Percentiles rank a stretch among this genome's conserved stretches.
These are phyloP conservation scores for Calocybe gambosa DNA, from an alignment of 1,284 basidiomycete genomes.

Conservation along the genomic window DNA sequence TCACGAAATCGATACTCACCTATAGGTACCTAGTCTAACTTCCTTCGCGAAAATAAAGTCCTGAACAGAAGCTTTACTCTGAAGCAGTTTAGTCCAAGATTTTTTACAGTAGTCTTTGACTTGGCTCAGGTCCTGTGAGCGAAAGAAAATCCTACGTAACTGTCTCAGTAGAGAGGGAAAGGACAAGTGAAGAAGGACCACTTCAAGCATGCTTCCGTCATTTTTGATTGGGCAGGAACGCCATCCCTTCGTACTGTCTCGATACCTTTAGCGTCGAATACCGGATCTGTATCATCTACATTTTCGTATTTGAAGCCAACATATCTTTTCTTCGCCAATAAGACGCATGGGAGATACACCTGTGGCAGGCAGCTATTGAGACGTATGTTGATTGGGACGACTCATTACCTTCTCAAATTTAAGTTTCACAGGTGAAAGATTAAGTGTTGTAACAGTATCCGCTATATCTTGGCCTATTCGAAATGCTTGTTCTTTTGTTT, in stretches of 20 bases:
- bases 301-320: conserved; percentile 94
- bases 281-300: conserved; percentile 71
- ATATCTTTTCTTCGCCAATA: conserved; percentile 96
- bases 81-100: conserved; percentile 83
- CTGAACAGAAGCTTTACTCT: conserved; percentile 75
- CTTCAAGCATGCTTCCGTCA: conserved; percentile 86
- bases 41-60: conserved; percentile 96
- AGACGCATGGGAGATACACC: conserved; percentile 91
- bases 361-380: conserved; percentile 24
- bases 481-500: conserved; percentile 91
- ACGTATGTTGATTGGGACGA: not conserved
- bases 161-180: conserved; percentile 1
- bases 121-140: conserved; percentile 80
- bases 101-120: conserved; percentile 86
- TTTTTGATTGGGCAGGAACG: conserved; percentile 82
- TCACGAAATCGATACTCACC: conserved; percentile 37
- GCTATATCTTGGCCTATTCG: conserved; percentile 90
- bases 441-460: conserved; percentile 77
- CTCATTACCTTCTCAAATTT: conserved; percentile 89
- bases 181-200: conserved; percentile 28
- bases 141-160: conserved; percentile 74
- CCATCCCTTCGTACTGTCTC: conserved; percentile 95
- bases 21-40: conserved; percentile 88
- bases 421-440: conserved; percentile 89
- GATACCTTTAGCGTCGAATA: conserved; percentile 96